Percentiles rank a stretch among this genome's conserved stretches.
phyloP scores from a whole-genome alignment of 176 grass and related monocot species.

The Dendrocalamus sinicus region DNA sequence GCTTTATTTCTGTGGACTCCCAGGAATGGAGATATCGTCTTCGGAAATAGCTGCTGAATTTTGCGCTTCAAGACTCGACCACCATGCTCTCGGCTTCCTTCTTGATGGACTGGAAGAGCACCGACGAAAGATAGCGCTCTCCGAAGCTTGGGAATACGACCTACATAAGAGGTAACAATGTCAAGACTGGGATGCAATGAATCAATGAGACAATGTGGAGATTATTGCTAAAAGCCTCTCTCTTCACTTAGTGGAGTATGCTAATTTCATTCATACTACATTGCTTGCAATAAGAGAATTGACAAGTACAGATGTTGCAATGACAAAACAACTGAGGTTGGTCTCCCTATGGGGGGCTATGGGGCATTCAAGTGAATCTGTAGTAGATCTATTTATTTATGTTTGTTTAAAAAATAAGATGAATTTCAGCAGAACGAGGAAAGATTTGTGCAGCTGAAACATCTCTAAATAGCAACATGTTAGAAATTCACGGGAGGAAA shows the following conservation, averaged over 20 bases:
- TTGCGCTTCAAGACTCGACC: conserved; percentile 43
- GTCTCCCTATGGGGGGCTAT: neutral
- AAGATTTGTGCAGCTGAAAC: neutral
- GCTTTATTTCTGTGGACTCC: conserved; percentile 43
- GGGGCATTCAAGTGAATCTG: neutral
- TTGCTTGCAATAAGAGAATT: neutral
- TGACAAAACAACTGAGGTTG: neutral
- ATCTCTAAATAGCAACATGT: neutral
- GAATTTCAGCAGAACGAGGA: neutral
- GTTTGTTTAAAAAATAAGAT: neutral
- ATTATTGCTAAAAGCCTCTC: neutral
- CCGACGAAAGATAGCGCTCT: conserved; percentile 67
- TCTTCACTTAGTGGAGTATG: neutral
- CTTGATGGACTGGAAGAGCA: conserved; percentile 68
- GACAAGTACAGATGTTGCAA: neutral
- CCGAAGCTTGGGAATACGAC: conserved; percentile 69
- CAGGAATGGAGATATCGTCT: neutral
- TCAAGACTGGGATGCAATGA: neutral
- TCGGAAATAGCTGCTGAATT: neutral
- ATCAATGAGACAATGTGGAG: neutral
- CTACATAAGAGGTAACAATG: conserved; percentile 34
- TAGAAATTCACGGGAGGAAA: conserved; percentile 1
- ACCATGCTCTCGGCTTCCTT: conserved; percentile 72
- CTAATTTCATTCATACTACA: neutral
- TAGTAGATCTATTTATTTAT: neutral